Evolutionary conservation across 2,329 filamentous ascomycete species (phyloP).

Genomic region (Clonostachys solani): DNA sequence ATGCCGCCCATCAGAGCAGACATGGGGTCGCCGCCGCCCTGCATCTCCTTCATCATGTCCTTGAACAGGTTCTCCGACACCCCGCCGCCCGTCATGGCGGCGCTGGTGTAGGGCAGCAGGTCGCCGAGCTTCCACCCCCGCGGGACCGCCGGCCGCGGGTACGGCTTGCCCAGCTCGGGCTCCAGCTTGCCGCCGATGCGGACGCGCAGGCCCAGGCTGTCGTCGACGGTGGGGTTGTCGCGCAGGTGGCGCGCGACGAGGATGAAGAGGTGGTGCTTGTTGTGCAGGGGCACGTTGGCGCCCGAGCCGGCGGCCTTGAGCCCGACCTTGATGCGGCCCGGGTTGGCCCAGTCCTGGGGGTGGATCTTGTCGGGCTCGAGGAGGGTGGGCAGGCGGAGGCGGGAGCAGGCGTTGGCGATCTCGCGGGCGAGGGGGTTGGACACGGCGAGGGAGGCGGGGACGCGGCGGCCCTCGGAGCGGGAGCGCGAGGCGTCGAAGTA

Average conservation of each 20-base stretch:
- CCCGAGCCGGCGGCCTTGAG: constrained; percentile 41
- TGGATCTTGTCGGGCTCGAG: constrained; percentile 91
- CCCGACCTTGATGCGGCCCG: constrained; percentile 78
- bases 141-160: constrained; percentile 71
- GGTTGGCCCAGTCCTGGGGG: constrained; percentile 97
- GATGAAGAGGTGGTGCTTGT: constrained; percentile 83
- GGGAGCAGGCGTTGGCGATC: constrained; percentile 79
- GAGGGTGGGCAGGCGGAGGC: constrained; percentile 66
- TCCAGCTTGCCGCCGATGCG: constrained; percentile 67
- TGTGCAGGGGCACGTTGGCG: constrained; percentile 48
- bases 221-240: constrained; percentile 71
- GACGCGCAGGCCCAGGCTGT: constrained; percentile 63
- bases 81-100: constrained; percentile 87
- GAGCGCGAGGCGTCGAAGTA: constrained; percentile 83
- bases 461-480: constrained; percentile 77
- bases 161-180: constrained; percentile 59
- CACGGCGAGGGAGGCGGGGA: constrained; percentile 68
- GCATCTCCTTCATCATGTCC: constrained; percentile 96
- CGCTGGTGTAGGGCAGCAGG: constrained; percentile 81
- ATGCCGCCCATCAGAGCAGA: constrained; percentile 33
- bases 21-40: constrained; percentile 41
- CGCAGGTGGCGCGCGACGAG: constrained; percentile 74
- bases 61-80: constrained; percentile 92
- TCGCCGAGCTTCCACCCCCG: constrained; percentile 87
- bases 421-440: constrained; percentile 82